phyloP scores from a whole-genome alignment of 2,329 filamentous ascomycete species.

The Geosmithia morbida region DNA sequence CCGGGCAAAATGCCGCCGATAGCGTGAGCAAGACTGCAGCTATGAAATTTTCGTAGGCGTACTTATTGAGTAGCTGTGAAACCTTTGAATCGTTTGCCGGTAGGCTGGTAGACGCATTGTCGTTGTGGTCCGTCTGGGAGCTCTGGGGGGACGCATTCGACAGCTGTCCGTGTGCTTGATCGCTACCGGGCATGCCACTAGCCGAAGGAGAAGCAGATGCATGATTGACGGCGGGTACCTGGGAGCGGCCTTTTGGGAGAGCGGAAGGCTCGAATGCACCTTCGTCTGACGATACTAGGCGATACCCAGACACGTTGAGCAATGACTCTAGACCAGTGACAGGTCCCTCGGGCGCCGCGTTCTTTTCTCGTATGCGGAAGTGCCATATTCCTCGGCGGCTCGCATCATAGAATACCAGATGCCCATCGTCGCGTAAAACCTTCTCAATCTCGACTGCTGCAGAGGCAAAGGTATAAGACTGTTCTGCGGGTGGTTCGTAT shows the following conservation, averaged over 20 bases:
- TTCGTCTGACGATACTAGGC: conserved; percentile 30
- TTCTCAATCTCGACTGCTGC: conserved; percentile 36
- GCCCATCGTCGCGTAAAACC: conserved; percentile 33
- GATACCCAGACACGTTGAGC: conserved; percentile 28
- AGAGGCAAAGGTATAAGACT: conserved; percentile 27
- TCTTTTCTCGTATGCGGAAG: conserved; percentile 32
- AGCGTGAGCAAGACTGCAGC: conserved; percentile 35
- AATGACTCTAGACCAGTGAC: conserved; percentile 16
- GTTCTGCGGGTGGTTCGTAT: conserved; percentile 33
- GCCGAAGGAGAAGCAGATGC: conserved; percentile 19
- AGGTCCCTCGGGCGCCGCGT: conserved; percentile 9
- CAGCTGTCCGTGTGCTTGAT: not conserved
- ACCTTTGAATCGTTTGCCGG: not conserved
- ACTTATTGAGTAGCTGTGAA: conserved; percentile 16
- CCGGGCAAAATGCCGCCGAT: conserved; percentile 31
- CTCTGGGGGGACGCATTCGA: not conserved
- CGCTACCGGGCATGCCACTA: not conserved
- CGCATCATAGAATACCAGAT: conserved; percentile 37
- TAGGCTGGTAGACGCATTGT: conserved; percentile 13
- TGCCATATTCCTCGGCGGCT: conserved; percentile 37
- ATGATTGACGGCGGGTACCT: conserved; percentile 9
- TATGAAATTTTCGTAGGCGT: conserved; percentile 39
- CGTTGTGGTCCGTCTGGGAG: conserved; percentile 10
- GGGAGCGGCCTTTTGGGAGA: conserved; percentile 28
- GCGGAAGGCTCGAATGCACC: conserved; percentile 33